Evolutionary conservation across 192 early-diverging fungal species (phyloP).

Genomic region (Allomyces arbusculus): DNA sequence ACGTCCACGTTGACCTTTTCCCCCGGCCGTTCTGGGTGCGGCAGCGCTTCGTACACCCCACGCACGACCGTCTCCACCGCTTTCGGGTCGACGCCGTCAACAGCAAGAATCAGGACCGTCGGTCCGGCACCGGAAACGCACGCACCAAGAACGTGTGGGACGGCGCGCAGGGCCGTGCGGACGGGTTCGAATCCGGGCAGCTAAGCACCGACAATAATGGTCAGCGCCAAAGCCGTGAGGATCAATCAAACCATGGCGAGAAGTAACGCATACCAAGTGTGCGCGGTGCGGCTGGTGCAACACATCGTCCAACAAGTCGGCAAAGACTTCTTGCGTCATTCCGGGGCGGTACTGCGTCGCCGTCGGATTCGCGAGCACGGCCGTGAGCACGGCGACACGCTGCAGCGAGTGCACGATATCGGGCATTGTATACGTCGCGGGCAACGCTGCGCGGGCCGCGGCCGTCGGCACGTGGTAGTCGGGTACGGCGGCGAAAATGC

Average conservation of each 20-base stretch:
- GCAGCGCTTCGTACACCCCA: not conserved
- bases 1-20: not conserved
- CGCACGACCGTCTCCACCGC: constrained; percentile 13
- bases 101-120: constrained; percentile 78
- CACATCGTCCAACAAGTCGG: constrained; percentile 84
- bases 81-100: constrained; percentile 64
- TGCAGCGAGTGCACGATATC: constrained; percentile 70
- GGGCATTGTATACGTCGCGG: constrained; percentile 42
- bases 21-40: not conserved
- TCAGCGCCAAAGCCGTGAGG: too few species aligned
- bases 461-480: constrained; percentile 84
- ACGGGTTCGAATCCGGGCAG: constrained; percentile 1
- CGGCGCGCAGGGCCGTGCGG: not conserved
- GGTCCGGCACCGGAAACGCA: constrained; percentile 94
- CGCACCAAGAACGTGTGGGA: constrained; percentile 69
- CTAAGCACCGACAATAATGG: too few species aligned
- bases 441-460: constrained; percentile 73
- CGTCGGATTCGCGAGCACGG: constrained; percentile 47
- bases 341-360: constrained; percentile 9
- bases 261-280: constrained; percentile 40
- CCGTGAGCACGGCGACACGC: constrained; percentile 75
- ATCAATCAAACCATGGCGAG: too few species aligned
- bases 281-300: constrained; percentile 93
- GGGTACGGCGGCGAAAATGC: constrained; percentile 62
- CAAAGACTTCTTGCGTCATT: constrained; percentile 51